Conservation (phyloP, 2,329 filamentous ascomycete species). For the Penicillium sp. region DNA sequence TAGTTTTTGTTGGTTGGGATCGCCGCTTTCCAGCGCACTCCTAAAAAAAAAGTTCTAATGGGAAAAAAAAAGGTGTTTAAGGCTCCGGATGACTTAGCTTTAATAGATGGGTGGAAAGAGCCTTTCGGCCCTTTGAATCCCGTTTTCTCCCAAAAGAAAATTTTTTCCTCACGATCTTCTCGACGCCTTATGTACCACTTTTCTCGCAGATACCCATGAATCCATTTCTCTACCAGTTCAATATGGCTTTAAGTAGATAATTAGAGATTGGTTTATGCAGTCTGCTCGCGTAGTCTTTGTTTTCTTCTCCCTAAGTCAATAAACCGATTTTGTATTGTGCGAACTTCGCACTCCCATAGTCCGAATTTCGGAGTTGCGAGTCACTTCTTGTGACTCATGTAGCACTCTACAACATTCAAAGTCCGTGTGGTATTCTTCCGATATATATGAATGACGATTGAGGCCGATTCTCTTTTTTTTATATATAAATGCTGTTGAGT, state of each 20-base stretch:
- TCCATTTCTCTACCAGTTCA: slow-evolving; percentile 34
- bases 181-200: slow-evolving; percentile 32
- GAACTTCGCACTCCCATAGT: not conserved
- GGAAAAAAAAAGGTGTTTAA: slow-evolving; percentile 24
- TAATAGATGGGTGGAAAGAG: slow-evolving; percentile 31
- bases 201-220: slow-evolving; percentile 42
- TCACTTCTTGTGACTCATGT: not conserved
- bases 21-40: slow-evolving; percentile 19
- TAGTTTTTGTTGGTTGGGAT: slow-evolving; percentile 27
- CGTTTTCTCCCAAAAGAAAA: slow-evolving; percentile 29
- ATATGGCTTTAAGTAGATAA: slow-evolving; percentile 16
- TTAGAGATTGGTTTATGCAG: slow-evolving; percentile 24
- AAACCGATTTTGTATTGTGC: not conserved
- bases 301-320: not conserved
- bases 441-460: too few relatives aligned
- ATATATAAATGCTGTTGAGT: not conserved
- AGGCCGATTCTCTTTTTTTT: too few relatives aligned
- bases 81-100: slow-evolving; percentile 32
- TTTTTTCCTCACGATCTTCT: slow-evolving; percentile 22
- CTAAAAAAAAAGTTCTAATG: slow-evolving; percentile 26
- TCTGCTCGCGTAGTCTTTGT: slow-evolving; percentile 10
- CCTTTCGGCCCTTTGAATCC: slow-evolving; percentile 22
- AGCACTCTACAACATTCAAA: not conserved
- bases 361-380: not conserved
- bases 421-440: not conserved